A percentile compares a stretch with the other conserved stretches of the same genome.
Conservation (phyloP, 768 basidiomycete species). For the Cyclocybe aegerita region DNA sequence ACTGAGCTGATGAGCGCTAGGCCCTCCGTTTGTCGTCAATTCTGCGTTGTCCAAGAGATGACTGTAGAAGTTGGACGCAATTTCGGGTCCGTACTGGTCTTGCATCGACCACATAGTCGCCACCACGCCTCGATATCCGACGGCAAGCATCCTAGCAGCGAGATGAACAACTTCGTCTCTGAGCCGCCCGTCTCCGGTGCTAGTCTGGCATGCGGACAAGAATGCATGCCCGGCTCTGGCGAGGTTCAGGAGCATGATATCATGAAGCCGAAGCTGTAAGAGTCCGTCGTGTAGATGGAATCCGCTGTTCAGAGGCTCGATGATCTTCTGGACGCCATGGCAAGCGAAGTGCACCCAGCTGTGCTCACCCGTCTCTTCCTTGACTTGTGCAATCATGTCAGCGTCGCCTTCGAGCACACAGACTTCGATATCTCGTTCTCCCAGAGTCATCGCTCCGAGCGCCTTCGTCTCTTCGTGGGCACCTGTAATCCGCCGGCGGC, state of each 20-base stretch:
- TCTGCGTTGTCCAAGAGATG: constrained; percentile 5
- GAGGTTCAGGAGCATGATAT: constrained; percentile 10
- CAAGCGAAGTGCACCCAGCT: constrained; percentile 16
- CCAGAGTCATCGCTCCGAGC: background rate
- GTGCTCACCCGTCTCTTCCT: constrained; percentile 7
- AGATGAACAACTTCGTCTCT: constrained; percentile 18
- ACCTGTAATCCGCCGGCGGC: constrained; percentile 9
- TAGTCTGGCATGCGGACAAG: constrained; percentile 18
- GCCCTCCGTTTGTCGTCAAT: background rate
- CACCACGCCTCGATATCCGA: constrained; percentile 15
- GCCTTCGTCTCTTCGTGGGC: constrained; percentile 6
- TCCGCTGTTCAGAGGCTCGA: constrained; percentile 9
- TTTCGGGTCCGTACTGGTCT: constrained; percentile 8
- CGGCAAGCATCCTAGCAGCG: constrained; percentile 18
- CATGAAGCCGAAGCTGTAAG: constrained; percentile 6
- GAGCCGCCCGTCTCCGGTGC: constrained; percentile 10
- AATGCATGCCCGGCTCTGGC: constrained; percentile 13
- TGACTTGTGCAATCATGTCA: constrained; percentile 1
- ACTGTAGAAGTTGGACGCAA: constrained; percentile 23
- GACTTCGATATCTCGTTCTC: background rate
- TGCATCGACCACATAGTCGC: constrained; percentile 19
- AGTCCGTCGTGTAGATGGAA: constrained; percentile 9
- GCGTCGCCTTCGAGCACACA: background rate
- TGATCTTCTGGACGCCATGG: constrained; percentile 11
- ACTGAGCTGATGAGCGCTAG: background rate